Conservation (phyloP, 345 rosid genomes). For the Rhodamnia rubescens region DNA sequence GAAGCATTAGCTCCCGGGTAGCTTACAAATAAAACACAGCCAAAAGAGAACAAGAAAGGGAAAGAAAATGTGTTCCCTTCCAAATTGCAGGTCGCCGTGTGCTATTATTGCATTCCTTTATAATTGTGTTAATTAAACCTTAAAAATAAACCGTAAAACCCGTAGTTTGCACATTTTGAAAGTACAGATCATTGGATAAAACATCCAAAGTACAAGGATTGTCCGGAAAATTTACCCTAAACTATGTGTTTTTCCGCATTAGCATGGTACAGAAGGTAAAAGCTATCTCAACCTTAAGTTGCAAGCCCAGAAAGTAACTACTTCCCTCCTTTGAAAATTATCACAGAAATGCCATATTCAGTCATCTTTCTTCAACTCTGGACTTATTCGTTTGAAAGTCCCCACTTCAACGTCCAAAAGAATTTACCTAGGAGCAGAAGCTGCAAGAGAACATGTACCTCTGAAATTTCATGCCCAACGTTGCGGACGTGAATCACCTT, state of each 20-base stretch:
- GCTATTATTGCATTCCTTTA: not conserved
- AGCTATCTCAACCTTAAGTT: not conserved
- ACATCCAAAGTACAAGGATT: not conserved
- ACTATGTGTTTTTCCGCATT: not conserved
- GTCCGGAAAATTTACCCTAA: not conserved
- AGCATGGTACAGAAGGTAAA: not conserved
- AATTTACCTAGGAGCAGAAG: not conserved
- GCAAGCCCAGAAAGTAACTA: not conserved
- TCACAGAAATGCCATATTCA: not conserved
- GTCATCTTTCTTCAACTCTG: not conserved
- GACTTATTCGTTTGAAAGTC: not conserved
- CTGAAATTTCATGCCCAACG: conserved; percentile 94
- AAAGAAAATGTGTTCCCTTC: not conserved
- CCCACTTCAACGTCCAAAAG: not conserved
- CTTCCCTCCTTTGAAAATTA: not conserved
- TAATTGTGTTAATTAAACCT: not conserved
- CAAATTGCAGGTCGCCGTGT: not conserved
- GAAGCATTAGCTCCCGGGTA: not conserved
- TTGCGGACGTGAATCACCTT: conserved; percentile 98
- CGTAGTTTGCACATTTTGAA: not conserved
- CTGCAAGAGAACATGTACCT: conserved; percentile 28
- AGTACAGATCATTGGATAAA: not conserved
- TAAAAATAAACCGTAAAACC: not conserved
- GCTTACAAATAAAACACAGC: not conserved
- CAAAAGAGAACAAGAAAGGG: not conserved